These are phyloP conservation scores for Yarrowia osloensis DNA, from an alignment of 805 yeast genomes.

Conservation along the genomic window DNA sequence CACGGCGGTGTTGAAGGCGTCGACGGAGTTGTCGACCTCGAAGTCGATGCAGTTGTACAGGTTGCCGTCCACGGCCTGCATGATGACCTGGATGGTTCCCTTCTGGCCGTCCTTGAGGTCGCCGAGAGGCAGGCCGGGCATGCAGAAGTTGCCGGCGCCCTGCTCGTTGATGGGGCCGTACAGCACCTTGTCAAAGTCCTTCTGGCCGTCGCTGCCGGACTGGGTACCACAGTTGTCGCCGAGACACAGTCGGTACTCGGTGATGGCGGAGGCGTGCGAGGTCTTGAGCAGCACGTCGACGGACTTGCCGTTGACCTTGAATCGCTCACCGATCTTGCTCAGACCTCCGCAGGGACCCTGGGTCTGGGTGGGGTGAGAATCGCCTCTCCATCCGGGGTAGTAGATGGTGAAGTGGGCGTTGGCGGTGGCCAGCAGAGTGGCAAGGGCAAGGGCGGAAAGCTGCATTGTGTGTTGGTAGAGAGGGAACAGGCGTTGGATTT, in stretches of 20 bases:
- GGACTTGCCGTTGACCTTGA: constrained; percentile 37
- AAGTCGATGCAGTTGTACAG: constrained; percentile 41
- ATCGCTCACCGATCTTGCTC: constrained; percentile 33
- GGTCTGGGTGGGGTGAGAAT: constrained; percentile 37
- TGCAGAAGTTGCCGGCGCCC: constrained; percentile 39
- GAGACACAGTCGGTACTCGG: constrained; percentile 36
- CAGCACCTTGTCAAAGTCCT: constrained; percentile 35
- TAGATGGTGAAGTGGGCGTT: constrained; percentile 38
- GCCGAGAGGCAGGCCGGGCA: constrained; percentile 34
- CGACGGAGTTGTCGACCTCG: constrained; percentile 34
- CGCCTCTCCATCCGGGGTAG: constrained; percentile 38
- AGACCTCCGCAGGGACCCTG: constrained; percentile 39
- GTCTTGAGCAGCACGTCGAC: constrained; percentile 33
- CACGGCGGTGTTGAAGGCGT: constrained; percentile 25
- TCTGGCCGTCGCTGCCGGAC: constrained; percentile 28
- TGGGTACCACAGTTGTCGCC: constrained; percentile 34
- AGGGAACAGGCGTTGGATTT: too few relatives aligned
- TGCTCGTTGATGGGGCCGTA: constrained; percentile 33
- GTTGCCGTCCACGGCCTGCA: constrained; percentile 38
- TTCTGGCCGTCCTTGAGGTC: constrained; percentile 34
- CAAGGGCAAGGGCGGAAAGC: constrained; percentile 31
- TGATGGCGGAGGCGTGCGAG: constrained; percentile 35
- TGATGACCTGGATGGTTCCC: constrained; percentile 39
- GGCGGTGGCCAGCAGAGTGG: constrained; percentile 35
- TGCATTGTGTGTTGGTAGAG: constrained; percentile 33